These are phyloP conservation scores for Mortierella alpina DNA, from an alignment of 192 early-diverging fungal species.

Conservation along the genomic window DNA sequence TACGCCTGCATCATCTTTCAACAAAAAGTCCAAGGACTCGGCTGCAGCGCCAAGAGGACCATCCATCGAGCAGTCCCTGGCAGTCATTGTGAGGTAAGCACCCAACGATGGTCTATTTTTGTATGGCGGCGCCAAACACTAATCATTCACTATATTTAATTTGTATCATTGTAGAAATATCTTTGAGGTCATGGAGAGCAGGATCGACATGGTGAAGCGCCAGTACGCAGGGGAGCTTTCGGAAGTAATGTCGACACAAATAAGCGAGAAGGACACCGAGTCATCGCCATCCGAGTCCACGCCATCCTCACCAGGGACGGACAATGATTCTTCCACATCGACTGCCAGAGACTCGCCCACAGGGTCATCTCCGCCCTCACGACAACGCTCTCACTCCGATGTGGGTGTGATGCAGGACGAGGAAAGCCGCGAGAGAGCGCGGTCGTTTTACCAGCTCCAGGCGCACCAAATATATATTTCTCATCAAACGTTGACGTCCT, in stretches of 20 bases:
- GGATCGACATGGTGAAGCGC: conserved; percentile 49
- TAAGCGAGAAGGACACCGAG: conserved; percentile 32
- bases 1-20: not conserved
- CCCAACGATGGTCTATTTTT: not conserved
- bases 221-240: conserved; percentile 44
- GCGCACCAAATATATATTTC: conserved; percentile 40
- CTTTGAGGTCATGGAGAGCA: conserved; percentile 50
- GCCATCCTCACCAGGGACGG: conserved; percentile 29
- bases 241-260: conserved; percentile 13
- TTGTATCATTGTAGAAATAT: conserved; percentile 35
- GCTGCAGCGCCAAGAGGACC: conserved; percentile 1
- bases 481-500: conserved; percentile 23
- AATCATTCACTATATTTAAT: not conserved
- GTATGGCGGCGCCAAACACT: not conserved
- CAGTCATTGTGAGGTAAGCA: conserved; percentile 33
- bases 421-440: conserved; percentile 20
- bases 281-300: conserved; percentile 9
- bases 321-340: not conserved
- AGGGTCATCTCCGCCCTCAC: not conserved
- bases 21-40: conserved; percentile 26
- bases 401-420: conserved; percentile 22
- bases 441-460: conserved; percentile 44
- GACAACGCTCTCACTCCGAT: conserved; percentile 25
- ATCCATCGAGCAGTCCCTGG: conserved; percentile 24
- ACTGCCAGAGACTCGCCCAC: conserved; percentile 13